Conservation (phyloP, 441 rosid species). For the Lepidium campestre region DNA sequence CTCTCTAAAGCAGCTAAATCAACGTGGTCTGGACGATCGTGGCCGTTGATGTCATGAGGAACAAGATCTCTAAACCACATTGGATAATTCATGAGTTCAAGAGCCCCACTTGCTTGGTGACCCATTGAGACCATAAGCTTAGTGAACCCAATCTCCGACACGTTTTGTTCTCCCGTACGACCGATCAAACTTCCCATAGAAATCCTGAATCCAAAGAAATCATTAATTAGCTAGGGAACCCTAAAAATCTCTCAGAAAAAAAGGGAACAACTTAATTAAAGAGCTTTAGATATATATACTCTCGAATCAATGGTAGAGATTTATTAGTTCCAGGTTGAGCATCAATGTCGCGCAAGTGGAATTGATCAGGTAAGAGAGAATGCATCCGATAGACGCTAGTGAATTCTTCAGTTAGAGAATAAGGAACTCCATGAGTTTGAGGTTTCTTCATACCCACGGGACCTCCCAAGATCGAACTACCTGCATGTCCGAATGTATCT, state of each 20-base stretch:
- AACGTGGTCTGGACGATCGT: conserved; percentile 42
- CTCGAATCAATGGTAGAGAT: conserved; percentile 34
- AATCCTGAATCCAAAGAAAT: conserved; percentile 23
- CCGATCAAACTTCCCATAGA: conserved; percentile 46
- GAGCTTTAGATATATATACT: background rate
- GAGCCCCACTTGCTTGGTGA: conserved; percentile 67
- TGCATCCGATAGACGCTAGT: conserved; percentile 78
- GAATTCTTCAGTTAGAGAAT: conserved; percentile 75
- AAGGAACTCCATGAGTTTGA: conserved; percentile 61
- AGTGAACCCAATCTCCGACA: conserved; percentile 45
- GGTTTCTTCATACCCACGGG: conserved; percentile 58
- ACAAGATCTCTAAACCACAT: conserved; percentile 47
- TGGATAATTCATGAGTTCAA: conserved; percentile 74
- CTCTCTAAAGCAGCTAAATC: conserved; percentile 69
- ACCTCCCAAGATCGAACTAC: conserved; percentile 46
- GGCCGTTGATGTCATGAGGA: conserved; percentile 44
- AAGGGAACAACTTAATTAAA: background rate
- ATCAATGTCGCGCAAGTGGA: conserved; percentile 41
- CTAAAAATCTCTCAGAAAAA: background rate
- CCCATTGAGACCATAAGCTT: conserved; percentile 69
- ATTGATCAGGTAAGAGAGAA: conserved; percentile 52
- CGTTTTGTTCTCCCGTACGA: conserved; percentile 37
- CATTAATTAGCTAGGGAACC: background rate
- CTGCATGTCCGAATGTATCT: conserved; percentile 59
- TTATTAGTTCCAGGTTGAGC: conserved; percentile 30